These are phyloP conservation scores for Casaregolazyma lundiana DNA, from an alignment of 1,139 yeast genomes.

Conservation along the genomic window DNA sequence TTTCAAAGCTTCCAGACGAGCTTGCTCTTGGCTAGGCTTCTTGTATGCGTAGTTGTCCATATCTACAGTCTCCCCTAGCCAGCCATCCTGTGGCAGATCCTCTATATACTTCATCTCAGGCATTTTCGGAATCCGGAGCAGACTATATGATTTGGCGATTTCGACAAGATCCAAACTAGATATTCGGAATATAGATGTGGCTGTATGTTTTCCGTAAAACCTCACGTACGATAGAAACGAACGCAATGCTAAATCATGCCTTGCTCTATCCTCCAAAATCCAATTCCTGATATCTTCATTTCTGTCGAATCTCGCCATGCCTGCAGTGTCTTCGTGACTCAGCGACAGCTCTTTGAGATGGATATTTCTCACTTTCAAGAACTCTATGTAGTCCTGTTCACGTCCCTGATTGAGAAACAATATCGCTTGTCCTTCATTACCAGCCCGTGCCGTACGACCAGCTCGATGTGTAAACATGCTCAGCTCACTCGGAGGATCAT, in stretches of 20 bases:
- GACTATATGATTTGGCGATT: slow-evolving; percentile 70
- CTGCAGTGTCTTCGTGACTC: slow-evolving; percentile 17
- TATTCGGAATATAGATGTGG: slow-evolving; percentile 80
- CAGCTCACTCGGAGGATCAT: slow-evolving; percentile 90
- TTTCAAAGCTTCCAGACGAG: slow-evolving; percentile 55
- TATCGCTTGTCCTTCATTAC: slow-evolving; percentile 72
- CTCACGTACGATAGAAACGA: slow-evolving; percentile 81
- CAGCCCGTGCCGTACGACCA: slow-evolving; percentile 93
- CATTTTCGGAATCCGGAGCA: slow-evolving; percentile 85
- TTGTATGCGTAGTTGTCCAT: slow-evolving; percentile 64
- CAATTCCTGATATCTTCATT: slow-evolving; percentile 43
- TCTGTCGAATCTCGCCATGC: slow-evolving; percentile 14
- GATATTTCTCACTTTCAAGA: slow-evolving; percentile 72
- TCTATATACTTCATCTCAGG: slow-evolving; percentile 70
- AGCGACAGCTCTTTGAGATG: slow-evolving; percentile 32
- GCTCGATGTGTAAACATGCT: slow-evolving; percentile 83
- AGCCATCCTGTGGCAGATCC: slow-evolving; percentile 48
- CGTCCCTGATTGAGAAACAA: slow-evolving; percentile 65
- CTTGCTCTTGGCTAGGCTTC: slow-evolving; percentile 59
- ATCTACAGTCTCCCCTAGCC: slow-evolving; percentile 56
- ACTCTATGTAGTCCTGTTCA: slow-evolving; percentile 78
- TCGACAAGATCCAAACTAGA: slow-evolving; percentile 67
- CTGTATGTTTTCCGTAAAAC: slow-evolving; percentile 86
- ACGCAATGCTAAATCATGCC: slow-evolving; percentile 74
- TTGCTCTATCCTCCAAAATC: slow-evolving; percentile 66